Evolutionary conservation across 352 stramenopile species (phyloP), one percentile per base, ranked within the genome.

Genomic region (Phytophthora litchii): DNA sequence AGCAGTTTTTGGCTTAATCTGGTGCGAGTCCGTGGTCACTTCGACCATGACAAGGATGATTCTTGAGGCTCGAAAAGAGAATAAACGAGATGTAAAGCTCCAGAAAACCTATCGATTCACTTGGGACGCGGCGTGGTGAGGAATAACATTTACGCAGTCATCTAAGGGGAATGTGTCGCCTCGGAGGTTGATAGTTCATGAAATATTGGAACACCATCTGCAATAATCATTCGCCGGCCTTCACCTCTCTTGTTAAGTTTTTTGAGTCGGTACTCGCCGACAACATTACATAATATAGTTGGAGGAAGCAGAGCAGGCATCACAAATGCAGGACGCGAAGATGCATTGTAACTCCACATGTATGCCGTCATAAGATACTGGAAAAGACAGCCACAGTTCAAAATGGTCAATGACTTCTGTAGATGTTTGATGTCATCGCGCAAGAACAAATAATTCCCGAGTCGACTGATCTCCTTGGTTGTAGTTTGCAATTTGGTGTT

Each of bases 1-100:
- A 13, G 71, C 43, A 20, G 35, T 37, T 6, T 51, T 73, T 2
- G 74, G 75, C 41, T 53, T 60, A 42, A 72, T 12, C 20, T 40
- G 14, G 23, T 54, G 27, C 16, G 42, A 49, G 11, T 35, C 31
- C 5, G 10, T 3, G 2, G 41, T 13, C 3, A 47, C 9, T 21
- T 35, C 25, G 9, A 32, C 3, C 36, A 50, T 51, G 7, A 14
- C 1, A 42, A 10, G 11, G 14, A 27, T n/a, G 7, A 11, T 27
- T n/a, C 32, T 46, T 17, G 17, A 14, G 40, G n/a, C 9, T 46
- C 10, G 12, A 45, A 20, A 17, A 46, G 34, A 42, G 27, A 36
- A n/a, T 36, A 32, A 56, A 17, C 17, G 14, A 8, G 3, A 41
- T 3, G 4, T n/a, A 23, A 13, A 34, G 32, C 13, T 51, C 12